These are phyloP conservation scores for Leavenworthia alabamica DNA, from an alignment of 345 rosid genomes.

Conservation along the genomic window DNA sequence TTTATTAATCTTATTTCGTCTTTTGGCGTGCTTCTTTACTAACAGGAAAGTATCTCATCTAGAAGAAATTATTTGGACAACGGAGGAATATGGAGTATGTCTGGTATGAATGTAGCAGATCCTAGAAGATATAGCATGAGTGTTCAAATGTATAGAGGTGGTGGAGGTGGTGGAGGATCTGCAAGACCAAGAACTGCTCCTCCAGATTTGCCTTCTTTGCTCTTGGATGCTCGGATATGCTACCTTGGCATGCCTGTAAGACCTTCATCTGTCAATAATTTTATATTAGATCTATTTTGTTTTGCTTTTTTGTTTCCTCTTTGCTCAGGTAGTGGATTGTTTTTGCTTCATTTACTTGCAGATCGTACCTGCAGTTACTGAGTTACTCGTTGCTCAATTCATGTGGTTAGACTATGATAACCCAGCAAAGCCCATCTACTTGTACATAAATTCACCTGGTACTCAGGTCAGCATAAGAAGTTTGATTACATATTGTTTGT, in stretches of 20 bases:
- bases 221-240: conserved; percentile 75
- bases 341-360: conserved; percentile 26
- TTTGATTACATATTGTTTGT: conserved; percentile 1
- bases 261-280: neutral
- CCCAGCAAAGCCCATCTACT: conserved; percentile 64
- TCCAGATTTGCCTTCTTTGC: conserved; percentile 88
- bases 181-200: conserved; percentile 55
- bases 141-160: conserved; percentile 70
- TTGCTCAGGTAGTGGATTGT: neutral
- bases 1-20: neutral
- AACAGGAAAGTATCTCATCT: conserved; percentile 75
- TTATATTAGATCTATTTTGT: neutral
- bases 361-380: conserved; percentile 87
- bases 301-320: neutral
- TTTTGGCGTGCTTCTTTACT: neutral
- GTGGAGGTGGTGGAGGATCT: conserved; percentile 48
- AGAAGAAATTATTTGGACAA: conserved; percentile 48
- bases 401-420: conserved; percentile 73
- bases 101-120: conserved; percentile 36
- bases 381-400: conserved; percentile 80
- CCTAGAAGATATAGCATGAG: conserved; percentile 64
- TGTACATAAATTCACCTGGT: conserved; percentile 80
- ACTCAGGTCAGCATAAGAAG: conserved; percentile 52
- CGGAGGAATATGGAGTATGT: conserved; percentile 61
- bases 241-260: conserved; percentile 95